Conservation (phyloP, 345 rosid species). For the Lepidium africanum region DNA sequence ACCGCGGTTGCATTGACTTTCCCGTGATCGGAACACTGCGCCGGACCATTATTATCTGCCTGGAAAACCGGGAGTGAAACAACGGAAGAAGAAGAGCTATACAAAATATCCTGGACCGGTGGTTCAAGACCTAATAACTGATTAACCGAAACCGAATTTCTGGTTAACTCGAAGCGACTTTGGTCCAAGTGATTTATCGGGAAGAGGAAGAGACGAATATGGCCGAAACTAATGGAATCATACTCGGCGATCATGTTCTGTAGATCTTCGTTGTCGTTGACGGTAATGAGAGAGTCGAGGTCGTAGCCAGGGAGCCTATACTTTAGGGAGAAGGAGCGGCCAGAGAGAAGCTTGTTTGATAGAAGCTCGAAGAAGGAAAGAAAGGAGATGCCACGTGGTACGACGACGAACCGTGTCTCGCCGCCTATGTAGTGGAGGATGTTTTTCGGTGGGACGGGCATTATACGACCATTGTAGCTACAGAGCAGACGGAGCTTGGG, state of each 20-base stretch:
- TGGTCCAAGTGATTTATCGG: not conserved
- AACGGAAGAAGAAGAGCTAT: conserved; percentile 1
- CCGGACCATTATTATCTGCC: not conserved
- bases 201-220: conserved; percentile 18
- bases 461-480: conserved; percentile 17
- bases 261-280: not conserved
- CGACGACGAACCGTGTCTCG: not conserved
- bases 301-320: conserved; percentile 7
- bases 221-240: not conserved
- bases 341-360: not conserved
- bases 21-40: not conserved
- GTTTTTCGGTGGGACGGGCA: not conserved
- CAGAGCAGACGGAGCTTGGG: conserved; percentile 9
- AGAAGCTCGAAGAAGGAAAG: not conserved
- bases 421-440: conserved; percentile 11
- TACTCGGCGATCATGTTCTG: conserved; percentile 13
- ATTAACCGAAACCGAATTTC: not conserved
- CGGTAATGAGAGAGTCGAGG: conserved; percentile 19
- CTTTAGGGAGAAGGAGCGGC: conserved; percentile 4
- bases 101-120: not conserved
- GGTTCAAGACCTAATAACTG: conserved; percentile 7
- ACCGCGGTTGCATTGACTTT: not conserved
- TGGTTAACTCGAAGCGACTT: not conserved
- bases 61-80: not conserved
- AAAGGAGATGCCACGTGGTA: conserved; percentile 4